These are phyloP conservation scores for Saccharomycopsis olivae DNA, from an alignment of 805 yeast genomes.

Conservation along the genomic window DNA sequence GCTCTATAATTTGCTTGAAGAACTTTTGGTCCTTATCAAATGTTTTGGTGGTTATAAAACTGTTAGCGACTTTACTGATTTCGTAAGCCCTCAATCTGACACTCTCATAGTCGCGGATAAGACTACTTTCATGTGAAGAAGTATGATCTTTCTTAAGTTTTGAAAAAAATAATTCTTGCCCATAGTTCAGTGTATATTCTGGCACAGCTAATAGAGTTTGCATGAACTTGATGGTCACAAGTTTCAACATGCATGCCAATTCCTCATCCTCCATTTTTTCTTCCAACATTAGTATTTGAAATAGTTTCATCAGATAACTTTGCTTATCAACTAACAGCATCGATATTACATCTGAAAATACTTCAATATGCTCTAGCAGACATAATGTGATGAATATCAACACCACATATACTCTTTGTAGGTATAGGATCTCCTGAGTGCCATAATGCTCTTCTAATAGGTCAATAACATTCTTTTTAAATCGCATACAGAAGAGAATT, in stretches of 20 bases:
- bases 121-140: too few species aligned
- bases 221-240: neutral
- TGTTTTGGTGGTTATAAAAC: too few species aligned
- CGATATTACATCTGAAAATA: neutral
- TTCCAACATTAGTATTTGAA: neutral
- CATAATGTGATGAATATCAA: neutral
- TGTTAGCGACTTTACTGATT: too few species aligned
- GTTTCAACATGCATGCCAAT: neutral
- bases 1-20: too few species aligned
- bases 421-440: too few species aligned
- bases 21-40: too few species aligned
- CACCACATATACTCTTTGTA: neutral
- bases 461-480: neutral
- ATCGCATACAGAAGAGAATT: neutral
- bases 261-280: neutral
- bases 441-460: neutral
- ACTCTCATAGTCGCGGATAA: too few species aligned
- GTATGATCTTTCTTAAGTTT: too few species aligned
- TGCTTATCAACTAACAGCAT: neutral
- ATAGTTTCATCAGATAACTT: slow-evolving; percentile 1
- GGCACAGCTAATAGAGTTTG: neutral
- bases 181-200: neutral
- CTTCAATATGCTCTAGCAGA: neutral
- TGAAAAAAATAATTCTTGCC: neutral
- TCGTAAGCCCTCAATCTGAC: too few species aligned